Base-by-base conservation (phyloP, 768 basidiomycete genomes). In the Rhizopogon rudus region DNA sequence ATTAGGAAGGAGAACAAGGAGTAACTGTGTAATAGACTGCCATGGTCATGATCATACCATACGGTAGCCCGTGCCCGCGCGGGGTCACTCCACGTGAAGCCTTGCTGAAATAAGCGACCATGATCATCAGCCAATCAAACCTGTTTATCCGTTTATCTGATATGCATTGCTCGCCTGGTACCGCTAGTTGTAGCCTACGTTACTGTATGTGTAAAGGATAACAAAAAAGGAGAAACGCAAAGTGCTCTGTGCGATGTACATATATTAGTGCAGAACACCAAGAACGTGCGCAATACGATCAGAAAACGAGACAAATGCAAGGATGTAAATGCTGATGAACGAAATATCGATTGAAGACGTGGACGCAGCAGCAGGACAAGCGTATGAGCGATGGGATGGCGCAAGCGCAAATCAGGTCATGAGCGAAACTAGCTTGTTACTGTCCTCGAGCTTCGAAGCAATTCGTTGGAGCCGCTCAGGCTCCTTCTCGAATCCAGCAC, bases 371-470 rank as follows among this genome's bases (percentile, higher is more conserved):
- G 25, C 25, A 25, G 25, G 25, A 25, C 62, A 55, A 40, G 56
- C 3, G 53, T 20, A 29, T 40, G 57, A 52, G 51, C 14, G 37
- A 57, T 66, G 61, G 54, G 55, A 55, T 57, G 28, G n/a, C 6
- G 29, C 4, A 46, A 52, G 54, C 33, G 44, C 29, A 51, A 44
- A 41, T 46, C 20, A 54, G 28, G 42, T 29, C 5, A 86, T 70
- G 43, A 87, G 76, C 59, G 64, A 71, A 64, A 86, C 74, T 67
- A 90, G 76, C 67, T 77, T 81, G 64, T 81, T 81, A 53, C 76
- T 73, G 60, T 85, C 82, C 73, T 69, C 65, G 31, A 82, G 83
- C 74, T 87, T 88, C 48, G 78, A 73, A 35, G 81, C 80, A 53
- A 91, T 73, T 44, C 78, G 81, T 54, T 71, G 68, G 46, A 77